Evolutionary conservation across 345 rosid genomes (phyloP).

Genomic region (Pistacia atlantica): DNA sequence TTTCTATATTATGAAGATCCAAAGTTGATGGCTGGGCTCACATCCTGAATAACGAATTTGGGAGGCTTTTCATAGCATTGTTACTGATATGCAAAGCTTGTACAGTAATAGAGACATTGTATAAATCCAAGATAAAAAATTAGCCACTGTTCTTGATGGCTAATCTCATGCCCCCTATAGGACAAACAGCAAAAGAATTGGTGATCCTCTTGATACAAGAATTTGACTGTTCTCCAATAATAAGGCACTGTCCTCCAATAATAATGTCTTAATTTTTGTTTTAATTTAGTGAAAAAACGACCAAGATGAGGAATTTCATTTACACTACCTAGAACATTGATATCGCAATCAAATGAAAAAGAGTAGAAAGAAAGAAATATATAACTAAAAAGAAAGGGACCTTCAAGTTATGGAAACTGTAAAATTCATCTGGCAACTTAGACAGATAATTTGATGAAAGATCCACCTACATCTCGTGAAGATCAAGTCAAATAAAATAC

Average conservation of each 20-base stretch:
- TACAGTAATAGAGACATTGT: conserved; percentile 6
- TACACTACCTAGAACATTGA: background rate
- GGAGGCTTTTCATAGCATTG: conserved; percentile 71
- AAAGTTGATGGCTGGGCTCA: conserved; percentile 58
- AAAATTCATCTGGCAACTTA: conserved; percentile 63
- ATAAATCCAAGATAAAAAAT: background rate
- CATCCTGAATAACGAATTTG: conserved; percentile 54
- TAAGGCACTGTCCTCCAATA: no score
- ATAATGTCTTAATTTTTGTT: background rate
- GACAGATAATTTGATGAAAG: conserved; percentile 79
- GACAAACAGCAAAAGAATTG: background rate
- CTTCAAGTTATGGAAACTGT: conserved; percentile 66
- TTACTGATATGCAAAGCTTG: conserved; percentile 43
- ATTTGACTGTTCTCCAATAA: background rate
- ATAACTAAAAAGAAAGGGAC: conserved; percentile 30
- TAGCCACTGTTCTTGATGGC: background rate
- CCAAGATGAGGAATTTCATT: background rate
- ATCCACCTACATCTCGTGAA: conserved; percentile 60
- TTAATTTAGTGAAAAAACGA: conserved; percentile 2
- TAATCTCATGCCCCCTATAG: background rate
- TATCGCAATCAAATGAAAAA: background rate
- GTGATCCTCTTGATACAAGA: background rate
- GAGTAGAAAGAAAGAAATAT: background rate
- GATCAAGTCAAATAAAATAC: background rate
- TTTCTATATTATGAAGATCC: conserved; percentile 87